Base-by-base conservation (phyloP, 257 asterid species). In the Capsicum pubescens region DNA sequence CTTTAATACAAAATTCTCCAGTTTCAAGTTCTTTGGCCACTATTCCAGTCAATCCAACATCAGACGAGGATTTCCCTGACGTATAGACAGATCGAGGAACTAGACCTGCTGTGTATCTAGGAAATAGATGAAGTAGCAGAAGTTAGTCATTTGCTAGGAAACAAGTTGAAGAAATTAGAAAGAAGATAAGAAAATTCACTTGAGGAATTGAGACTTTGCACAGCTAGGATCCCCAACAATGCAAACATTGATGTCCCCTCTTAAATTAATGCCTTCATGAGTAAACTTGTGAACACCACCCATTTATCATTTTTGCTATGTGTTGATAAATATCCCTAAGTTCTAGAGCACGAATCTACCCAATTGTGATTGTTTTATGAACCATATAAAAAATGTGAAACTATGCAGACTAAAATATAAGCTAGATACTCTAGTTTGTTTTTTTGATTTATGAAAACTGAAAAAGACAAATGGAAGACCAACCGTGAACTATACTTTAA, bases 11-110 rank as follows among this genome's bases (percentile, higher is more conserved):
- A 88, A 97, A 97, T 90, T 97, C 99, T 86, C 99, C 98, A 68
- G 98, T 97, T 88, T 97, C 99, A 64, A 98, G 98, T 87, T 97
- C 99, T 92, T 97, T 97, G 86, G 98, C 99, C 74, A 97, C 99
- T 57, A 98, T 93, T 85, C 98, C 99, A 36, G 99, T 97, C 86
- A 97, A 92, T 82, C 98, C 98, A 72, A 98, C 99, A 80, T 98
- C 99, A 48, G 99, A 97, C 76, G 99, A 97, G 71, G 98, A 97
- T 84, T 97, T 97, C 54, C 99, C 99, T 70, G 99, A 97, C 82
- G 99, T 97, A 83, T 97, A 97, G 87, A 97, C 98, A 83, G 98
- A 97, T 86, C 98, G 91, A 83, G 99, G 93, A 86, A 95, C 98
- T 70, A 97, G 89, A 83, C 97, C 95, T 15, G 97, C 69, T 61